A percentile compares a stretch with the other conserved stretches of the same genome.
Conservation (phyloP, 78 protist species). For the Cavenderia fasciculata region DNA sequence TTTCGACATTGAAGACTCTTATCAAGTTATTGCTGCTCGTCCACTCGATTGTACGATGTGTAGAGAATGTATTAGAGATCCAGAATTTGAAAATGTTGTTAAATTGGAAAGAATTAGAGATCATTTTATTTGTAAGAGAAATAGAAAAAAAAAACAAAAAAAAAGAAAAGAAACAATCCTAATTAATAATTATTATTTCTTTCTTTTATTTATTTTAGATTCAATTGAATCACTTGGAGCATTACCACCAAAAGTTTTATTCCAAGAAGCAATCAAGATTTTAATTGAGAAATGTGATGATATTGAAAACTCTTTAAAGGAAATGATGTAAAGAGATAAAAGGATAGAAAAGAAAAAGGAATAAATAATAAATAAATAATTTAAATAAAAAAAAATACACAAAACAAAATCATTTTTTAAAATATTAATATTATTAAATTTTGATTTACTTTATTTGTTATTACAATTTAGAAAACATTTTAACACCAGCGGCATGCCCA, state of each 20-base stretch:
- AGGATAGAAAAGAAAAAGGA: background rate
- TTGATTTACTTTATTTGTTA: no score
- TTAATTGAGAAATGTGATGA: constrained; percentile 67
- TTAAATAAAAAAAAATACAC: no score
- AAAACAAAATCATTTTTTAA: no score
- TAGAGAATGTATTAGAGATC: constrained; percentile 93
- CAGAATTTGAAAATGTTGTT: constrained; percentile 66
- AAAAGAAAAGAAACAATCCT: background rate
- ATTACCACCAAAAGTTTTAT: constrained; percentile 48
- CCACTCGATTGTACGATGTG: constrained; percentile 92
- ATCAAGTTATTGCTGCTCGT: constrained; percentile 41
- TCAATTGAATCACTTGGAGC: constrained; percentile 81
- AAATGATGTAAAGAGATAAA: background rate
- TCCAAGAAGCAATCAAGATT: constrained; percentile 70
- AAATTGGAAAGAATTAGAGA: constrained; percentile 76
- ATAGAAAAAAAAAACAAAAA: background rate
- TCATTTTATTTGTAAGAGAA: constrained; percentile 93
- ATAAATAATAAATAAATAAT: background rate
- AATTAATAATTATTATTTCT: background rate
- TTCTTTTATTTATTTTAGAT: background rate
- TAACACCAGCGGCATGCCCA: no score
- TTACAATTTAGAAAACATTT: no score
- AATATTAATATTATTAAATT: no score
- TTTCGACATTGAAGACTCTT: constrained; percentile 93
- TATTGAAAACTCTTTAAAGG: constrained; percentile 34